phyloP scores from a whole-genome alignment of 2,329 filamentous ascomycete genomes.

The Exserohilum turcica region DNA sequence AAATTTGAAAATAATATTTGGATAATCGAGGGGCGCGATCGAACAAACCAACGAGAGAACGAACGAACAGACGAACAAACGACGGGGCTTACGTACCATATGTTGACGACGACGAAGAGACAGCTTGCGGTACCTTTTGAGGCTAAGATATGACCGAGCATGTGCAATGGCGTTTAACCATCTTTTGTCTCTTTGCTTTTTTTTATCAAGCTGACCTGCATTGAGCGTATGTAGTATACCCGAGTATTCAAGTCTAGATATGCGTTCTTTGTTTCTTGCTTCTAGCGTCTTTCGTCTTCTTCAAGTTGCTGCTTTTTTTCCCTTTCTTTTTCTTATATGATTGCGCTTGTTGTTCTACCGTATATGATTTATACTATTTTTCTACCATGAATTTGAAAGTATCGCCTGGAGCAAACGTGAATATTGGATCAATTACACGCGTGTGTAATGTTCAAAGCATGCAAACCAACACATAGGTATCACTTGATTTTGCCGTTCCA shows the following conservation, averaged over 20 bases:
- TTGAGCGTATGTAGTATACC: constrained; percentile 8
- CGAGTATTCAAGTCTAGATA: not conserved
- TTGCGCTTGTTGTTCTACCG: not conserved
- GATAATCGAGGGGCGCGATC: not conserved
- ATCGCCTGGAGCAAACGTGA: not conserved
- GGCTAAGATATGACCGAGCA: not conserved
- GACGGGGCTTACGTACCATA: not conserved
- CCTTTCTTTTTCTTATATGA: not conserved
- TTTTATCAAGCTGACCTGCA: not conserved
- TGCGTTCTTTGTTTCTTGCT: not conserved
- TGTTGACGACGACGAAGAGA: not conserved
- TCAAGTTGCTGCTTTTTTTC: not conserved
- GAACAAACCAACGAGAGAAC: too few relatives aligned
- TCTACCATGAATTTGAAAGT: not conserved
- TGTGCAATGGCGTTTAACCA: not conserved
- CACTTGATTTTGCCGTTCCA: not conserved
- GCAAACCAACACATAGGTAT: constrained; percentile 12
- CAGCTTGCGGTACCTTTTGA: not conserved
- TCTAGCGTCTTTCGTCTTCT: not conserved
- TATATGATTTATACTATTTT: not conserved
- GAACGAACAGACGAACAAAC: too few relatives aligned
- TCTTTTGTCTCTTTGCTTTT: not conserved
- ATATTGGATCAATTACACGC: not conserved
- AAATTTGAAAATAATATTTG: not conserved
- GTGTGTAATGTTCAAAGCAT: not conserved